Evolutionary conservation across 768 basidiomycete genomes (phyloP), one percentile per base, ranked within the genome.

Genomic region (Rubroboletus pulcherrimus): DNA sequence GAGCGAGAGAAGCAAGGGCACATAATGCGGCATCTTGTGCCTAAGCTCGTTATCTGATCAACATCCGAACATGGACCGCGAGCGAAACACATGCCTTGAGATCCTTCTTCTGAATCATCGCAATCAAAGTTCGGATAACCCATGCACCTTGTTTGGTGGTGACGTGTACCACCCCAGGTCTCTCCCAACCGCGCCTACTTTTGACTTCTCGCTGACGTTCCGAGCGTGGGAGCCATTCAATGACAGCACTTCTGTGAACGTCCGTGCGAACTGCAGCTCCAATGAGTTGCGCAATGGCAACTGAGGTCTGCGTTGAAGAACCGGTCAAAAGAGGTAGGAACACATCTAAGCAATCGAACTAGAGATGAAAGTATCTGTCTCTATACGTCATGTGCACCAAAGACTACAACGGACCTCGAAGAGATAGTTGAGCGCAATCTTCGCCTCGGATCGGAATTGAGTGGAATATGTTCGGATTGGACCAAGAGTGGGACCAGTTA

Each of bases 141-240:
- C 87, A 88, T 0, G 81, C 80, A 7, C 84, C 82, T 29, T 77
- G 74, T 34, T 73, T 74, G 2, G 78, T 73, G 11, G 69, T 73
- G 4, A 73, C 71, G 26, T 71, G 70, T 14, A 67, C 67, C 1
- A 74, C 61, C 0, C 78, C 76, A 0, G 78, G 73, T 64, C 84
- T 86, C 71, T 91, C 89, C 89, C 89, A 92, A 4, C 89, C 86
- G 1, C 89, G 77, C 55, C 81, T 81, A 3, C 76, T 77, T 58
- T 79, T 84, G 26, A 77, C 73, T 49, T 85, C 84, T 57, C 75
- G 78, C 39, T 74, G 65, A 21, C 86, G 73, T 21, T 89, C 86
- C 0, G 68, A 61, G 0, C 73, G 78, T 7, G 86, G 89, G 0
- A 83, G 63, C 89, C 89, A 91, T 24, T 82, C 80, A 0, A 80